Evolutionary conservation across 192 early-diverging fungal genomes (phyloP).

Genomic region (Coemansia biformis): DNA sequence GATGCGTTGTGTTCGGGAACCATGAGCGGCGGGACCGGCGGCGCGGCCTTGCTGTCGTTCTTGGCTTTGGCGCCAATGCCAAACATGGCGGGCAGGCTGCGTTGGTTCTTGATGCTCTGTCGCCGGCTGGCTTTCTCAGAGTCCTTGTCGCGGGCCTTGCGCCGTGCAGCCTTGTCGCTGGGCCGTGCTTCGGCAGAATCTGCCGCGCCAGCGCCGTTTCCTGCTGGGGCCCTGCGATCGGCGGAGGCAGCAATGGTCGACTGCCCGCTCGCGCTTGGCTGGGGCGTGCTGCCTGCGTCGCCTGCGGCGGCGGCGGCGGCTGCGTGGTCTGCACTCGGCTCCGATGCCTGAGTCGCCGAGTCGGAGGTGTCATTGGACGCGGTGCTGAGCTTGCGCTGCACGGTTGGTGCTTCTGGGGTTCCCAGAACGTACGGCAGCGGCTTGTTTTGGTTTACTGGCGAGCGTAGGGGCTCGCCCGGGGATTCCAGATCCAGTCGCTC

Average conservation of each 20-base stretch:
- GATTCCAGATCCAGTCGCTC: neutral
- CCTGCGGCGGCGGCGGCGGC: too few relatives aligned
- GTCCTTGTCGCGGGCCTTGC: slow-evolving; percentile 22
- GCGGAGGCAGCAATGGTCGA: neutral
- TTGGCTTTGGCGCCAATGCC: slow-evolving; percentile 35
- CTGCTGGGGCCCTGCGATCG: neutral
- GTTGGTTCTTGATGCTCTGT: slow-evolving; percentile 50
- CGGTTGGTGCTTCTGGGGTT: neutral
- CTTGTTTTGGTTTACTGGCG: slow-evolving; percentile 23
- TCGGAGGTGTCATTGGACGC: slow-evolving; percentile 2
- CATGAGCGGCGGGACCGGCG: slow-evolving; percentile 37
- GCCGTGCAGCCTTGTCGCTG: slow-evolving; percentile 1
- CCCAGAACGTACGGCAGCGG: slow-evolving; percentile 22
- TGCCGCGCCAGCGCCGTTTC: neutral
- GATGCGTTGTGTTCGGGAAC: too few relatives aligned
- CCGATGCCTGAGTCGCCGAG: neutral
- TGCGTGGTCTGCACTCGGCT: too few relatives aligned
- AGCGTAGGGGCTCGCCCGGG: slow-evolving; percentile 3
- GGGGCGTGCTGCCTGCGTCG: too few relatives aligned
- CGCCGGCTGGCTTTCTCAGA: slow-evolving; percentile 32
- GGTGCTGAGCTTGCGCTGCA: slow-evolving; percentile 8
- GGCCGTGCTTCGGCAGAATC: slow-evolving; percentile 1
- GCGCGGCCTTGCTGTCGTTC: slow-evolving; percentile 20
- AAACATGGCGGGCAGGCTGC: slow-evolving; percentile 49
- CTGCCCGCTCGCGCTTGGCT: neutral